These are phyloP conservation scores for Diaporthe citrichinensis DNA, from an alignment of 2,329 filamentous ascomycete genomes.

Conservation along the genomic window DNA sequence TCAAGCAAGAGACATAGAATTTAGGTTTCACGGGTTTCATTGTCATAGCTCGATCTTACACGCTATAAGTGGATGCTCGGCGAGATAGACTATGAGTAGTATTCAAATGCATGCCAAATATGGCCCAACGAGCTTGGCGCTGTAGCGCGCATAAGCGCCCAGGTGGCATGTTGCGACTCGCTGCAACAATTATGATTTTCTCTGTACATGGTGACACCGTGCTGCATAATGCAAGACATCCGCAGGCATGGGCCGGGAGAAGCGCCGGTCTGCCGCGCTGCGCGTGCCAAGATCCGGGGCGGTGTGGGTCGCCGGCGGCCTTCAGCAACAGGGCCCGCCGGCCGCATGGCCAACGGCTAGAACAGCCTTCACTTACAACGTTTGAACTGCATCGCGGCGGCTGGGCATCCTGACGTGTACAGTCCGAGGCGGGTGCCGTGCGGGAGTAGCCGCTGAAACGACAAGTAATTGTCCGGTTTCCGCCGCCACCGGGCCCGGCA, in stretches of 20 bases:
- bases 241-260: constrained; percentile 10
- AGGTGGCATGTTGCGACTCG: not conserved
- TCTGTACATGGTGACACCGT: not conserved
- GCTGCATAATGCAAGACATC: constrained; percentile 1
- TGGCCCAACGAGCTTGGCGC: not conserved
- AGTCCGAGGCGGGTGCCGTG: not conserved
- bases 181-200: not conserved
- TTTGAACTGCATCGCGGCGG: constrained; percentile 5
- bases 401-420: not conserved
- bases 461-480: not conserved
- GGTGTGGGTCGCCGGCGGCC: constrained; percentile 26
- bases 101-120: not conserved
- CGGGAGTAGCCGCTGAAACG: constrained; percentile 30
- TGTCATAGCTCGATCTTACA: not conserved
- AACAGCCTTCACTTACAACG: not conserved
- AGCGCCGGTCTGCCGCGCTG: constrained; percentile 18
- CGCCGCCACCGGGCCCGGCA: constrained; percentile 6
- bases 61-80: not conserved
- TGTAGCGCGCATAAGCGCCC: constrained; percentile 18
- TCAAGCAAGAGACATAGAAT: not conserved
- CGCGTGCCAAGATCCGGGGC: constrained; percentile 23
- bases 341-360: constrained; percentile 23
- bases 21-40: not conserved
- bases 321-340: constrained; percentile 1
- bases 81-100: not conserved